These are phyloP conservation scores for Penicillium sp. DNA, from an alignment of 2,329 filamentous ascomycete species.

Conservation along the genomic window DNA sequence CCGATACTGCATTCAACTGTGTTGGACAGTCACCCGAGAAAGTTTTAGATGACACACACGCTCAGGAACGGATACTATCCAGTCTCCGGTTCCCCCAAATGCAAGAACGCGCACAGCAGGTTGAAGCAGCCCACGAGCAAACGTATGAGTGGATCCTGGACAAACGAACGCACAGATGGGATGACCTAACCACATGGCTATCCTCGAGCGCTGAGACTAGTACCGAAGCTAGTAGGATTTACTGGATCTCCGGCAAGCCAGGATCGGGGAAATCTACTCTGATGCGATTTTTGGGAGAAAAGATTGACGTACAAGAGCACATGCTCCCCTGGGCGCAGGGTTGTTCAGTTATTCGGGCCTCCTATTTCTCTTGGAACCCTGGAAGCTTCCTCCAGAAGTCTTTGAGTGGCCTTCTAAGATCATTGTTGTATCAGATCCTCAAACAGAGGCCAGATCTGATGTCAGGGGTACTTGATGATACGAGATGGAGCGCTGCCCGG, in stretches of 20 bases:
- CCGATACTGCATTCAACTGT: too few relatives aligned
- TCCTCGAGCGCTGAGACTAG: not conserved
- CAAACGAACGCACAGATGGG: not conserved
- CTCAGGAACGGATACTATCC: not conserved
- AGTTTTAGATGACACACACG: too few relatives aligned
- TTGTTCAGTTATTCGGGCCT: not conserved
- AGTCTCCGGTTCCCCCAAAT: not conserved
- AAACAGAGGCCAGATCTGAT: not conserved
- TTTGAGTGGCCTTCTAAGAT: not conserved
- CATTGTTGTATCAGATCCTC: not conserved
- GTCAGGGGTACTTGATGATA: not conserved
- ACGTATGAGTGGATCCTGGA: not conserved
- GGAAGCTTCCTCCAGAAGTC: not conserved
- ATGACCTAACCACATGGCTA: not conserved
- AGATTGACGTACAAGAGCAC: not conserved
- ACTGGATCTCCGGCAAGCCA: conserved; percentile 28
- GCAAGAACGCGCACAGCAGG: not conserved
- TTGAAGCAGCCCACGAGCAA: not conserved
- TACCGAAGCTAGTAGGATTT: not conserved
- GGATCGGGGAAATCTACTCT: conserved; percentile 27
- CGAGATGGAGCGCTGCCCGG: not conserved
- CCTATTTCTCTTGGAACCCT: not conserved
- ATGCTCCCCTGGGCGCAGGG: not conserved
- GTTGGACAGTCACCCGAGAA: too few relatives aligned
- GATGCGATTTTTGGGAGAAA: conserved; percentile 18